phyloP scores from a whole-genome alignment of 352 stramenopile species.

The Elongisporangium prolatum region DNA sequence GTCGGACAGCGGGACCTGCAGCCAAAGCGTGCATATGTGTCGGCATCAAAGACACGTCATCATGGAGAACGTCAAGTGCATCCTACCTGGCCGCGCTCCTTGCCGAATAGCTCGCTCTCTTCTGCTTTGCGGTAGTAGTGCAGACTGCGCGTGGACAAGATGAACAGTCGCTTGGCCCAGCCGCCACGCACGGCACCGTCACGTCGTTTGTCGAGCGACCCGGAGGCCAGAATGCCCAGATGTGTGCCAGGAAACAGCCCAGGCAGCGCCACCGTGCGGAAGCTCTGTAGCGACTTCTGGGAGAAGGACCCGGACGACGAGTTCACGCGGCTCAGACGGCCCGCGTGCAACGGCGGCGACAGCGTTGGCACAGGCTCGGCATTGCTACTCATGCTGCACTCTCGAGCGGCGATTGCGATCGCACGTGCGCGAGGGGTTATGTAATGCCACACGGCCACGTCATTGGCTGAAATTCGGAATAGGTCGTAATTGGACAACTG shows the following conservation, averaged over 20 bases:
- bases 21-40: neutral
- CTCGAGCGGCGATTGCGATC: neutral
- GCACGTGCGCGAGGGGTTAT: neutral
- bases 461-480: neutral
- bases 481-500: neutral
- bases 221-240: slow-evolving; percentile 71
- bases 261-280: slow-evolving; percentile 68
- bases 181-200: slow-evolving; percentile 78
- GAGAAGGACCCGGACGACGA: slow-evolving; percentile 48
- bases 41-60: neutral
- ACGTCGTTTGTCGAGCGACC: slow-evolving; percentile 73
- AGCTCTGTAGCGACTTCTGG: slow-evolving; percentile 50
- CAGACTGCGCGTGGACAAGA: slow-evolving; percentile 71
- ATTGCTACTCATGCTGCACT: slow-evolving; percentile 4
- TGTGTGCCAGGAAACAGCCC: slow-evolving; percentile 69
- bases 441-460: neutral
- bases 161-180: slow-evolving; percentile 79
- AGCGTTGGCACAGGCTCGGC: slow-evolving; percentile 16
- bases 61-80: neutral
- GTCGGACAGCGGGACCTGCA: slow-evolving; percentile 45
- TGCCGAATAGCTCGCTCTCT: slow-evolving; percentile 79
- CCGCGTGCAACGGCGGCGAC: slow-evolving; percentile 21
- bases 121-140: slow-evolving; percentile 86
- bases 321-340: slow-evolving; percentile 55
- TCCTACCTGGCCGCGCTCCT: slow-evolving; percentile 65